Base-by-base conservation (phyloP, 2,329 filamentous ascomycete genomes). In the Fusarium cicatricum region DNA sequence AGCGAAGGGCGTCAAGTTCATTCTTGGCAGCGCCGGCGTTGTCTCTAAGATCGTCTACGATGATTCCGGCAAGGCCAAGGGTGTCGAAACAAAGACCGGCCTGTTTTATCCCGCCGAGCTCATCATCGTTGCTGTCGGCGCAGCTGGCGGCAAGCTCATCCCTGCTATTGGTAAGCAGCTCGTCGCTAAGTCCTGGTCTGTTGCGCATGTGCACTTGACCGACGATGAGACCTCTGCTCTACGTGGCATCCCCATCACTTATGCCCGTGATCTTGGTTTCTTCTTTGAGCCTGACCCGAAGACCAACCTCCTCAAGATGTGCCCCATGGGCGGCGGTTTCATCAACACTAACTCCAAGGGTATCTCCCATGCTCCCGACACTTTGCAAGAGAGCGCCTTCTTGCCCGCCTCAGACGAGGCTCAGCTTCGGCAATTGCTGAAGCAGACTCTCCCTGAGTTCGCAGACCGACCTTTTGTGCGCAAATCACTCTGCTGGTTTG, bases 261-360 rank as follows among this genome's bases (percentile, higher is more conserved):
- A 87, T 46, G 81, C 82, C 1, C 79, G 85, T 2, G 85, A 88
- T 56, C 72, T 88, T 0, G 85, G 85, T 0, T 88, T 88, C 75
- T 85, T 86, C 72, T 88, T 88, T 52, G 86, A 88, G 69, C 85
- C 86, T 0, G 85, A 88, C 59, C 80, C 78, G 0, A 76, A 78
- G 56, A 87, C 84, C 0, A 78, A 80, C 17, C 69, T 87, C 5
- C 71, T 88, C 37, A 88, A 89, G 71, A 65, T 89, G 10, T 87
- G 84, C 61, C 83, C 84, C 0, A 78, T 82, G 68, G 84, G 84
- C 2, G 82, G 79, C 1, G 86, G 85, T 0, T 85, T 85, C 60
- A 80, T 80, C 11, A 80, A 84, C 54, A 74, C 67, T 6, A 45
- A 65, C 15, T 45, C 62, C 1, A 40, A 71, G 40, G 62, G 79